phyloP scores from a whole-genome alignment of 1,284 basidiomycete species.

The Moesziomyces parantarcticus region DNA sequence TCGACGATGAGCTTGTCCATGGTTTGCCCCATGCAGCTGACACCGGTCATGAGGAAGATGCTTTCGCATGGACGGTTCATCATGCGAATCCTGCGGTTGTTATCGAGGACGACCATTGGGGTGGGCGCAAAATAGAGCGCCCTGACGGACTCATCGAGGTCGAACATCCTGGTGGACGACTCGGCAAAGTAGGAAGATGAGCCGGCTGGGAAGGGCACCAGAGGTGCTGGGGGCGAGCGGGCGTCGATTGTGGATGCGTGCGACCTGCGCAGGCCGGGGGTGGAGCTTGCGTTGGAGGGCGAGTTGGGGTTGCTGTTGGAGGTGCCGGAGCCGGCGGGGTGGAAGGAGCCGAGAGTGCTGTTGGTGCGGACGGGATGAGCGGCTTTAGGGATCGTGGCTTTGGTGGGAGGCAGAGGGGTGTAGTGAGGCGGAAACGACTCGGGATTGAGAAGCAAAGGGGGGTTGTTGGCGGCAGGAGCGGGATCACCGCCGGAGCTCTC shows the following conservation, averaged over 20 bases:
- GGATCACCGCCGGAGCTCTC: constrained; percentile 29
- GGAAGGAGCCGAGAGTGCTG: constrained; percentile 16
- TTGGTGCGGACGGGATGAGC: constrained; percentile 13
- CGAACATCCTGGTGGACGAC: constrained; percentile 55
- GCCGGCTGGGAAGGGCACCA: constrained; percentile 28
- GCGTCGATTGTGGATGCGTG: constrained; percentile 6
- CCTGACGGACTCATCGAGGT: constrained; percentile 62
- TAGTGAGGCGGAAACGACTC: constrained; percentile 33
- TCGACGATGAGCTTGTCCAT: constrained; percentile 51
- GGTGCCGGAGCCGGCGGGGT: not conserved
- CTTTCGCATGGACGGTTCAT: constrained; percentile 61
- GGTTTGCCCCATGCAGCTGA: constrained; percentile 52
- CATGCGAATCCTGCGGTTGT: constrained; percentile 56
- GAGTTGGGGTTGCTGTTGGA: constrained; percentile 22
- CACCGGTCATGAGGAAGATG: constrained; percentile 48
- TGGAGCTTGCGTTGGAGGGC: constrained; percentile 11
- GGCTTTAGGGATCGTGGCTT: constrained; percentile 20
- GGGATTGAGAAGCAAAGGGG: constrained; percentile 13
- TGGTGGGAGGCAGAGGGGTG: constrained; percentile 30
- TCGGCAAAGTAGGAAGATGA: constrained; percentile 27
- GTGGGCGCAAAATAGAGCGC: constrained; percentile 64
- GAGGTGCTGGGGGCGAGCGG: constrained; percentile 18
- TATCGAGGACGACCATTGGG: constrained; percentile 60
- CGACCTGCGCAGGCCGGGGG: constrained; percentile 5
- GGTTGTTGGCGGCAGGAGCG: not conserved